Conservation (phyloP, 352 stramenopile species). For the Albugo candida region DNA sequence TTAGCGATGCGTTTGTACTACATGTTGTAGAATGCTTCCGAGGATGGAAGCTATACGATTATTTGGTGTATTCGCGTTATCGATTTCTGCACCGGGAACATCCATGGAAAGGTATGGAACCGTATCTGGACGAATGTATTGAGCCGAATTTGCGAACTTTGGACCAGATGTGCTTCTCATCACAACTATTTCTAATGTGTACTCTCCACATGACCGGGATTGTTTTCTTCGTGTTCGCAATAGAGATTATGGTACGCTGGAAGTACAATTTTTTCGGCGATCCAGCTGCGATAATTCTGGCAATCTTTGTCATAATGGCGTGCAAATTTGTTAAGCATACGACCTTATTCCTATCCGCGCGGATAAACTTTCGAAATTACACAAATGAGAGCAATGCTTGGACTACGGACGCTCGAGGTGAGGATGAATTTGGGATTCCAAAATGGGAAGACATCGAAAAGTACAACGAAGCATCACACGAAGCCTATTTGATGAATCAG, state of each 20-base stretch:
- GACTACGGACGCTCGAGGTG: conserved; percentile 76
- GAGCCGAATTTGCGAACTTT: conserved; percentile 88
- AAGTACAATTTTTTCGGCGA: conserved; percentile 95
- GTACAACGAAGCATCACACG: conserved; percentile 85
- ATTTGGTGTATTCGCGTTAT: conserved; percentile 91
- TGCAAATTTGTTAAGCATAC: conserved; percentile 43
- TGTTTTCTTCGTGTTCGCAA: conserved; percentile 86
- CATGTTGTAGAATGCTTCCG: conserved; percentile 93
- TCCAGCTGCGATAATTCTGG: conserved; percentile 72
- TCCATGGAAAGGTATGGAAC: conserved; percentile 92
- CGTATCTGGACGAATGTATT: conserved; percentile 93
- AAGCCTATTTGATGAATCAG: conserved; percentile 95
- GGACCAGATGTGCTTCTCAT: conserved; percentile 95
- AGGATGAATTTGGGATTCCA: conserved; percentile 83
- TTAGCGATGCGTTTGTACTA: conserved; percentile 89
- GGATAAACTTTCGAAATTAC: conserved; percentile 88
- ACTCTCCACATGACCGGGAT: conserved; percentile 87
- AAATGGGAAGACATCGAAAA: conserved; percentile 84
- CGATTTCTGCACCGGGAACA: conserved; percentile 90
- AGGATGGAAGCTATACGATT: conserved; percentile 96
- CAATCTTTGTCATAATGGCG: conserved; percentile 40
- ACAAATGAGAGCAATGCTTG: conserved; percentile 92
- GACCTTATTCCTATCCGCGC: conserved; percentile 67
- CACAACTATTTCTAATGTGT: conserved; percentile 96
- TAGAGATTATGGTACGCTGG: conserved; percentile 91